Percentiles rank a stretch among this genome's conserved stretches.
These are phyloP conservation scores for Globisporangium cystogenes DNA, from an alignment of 352 stramenopile species.

Conservation along the genomic window DNA sequence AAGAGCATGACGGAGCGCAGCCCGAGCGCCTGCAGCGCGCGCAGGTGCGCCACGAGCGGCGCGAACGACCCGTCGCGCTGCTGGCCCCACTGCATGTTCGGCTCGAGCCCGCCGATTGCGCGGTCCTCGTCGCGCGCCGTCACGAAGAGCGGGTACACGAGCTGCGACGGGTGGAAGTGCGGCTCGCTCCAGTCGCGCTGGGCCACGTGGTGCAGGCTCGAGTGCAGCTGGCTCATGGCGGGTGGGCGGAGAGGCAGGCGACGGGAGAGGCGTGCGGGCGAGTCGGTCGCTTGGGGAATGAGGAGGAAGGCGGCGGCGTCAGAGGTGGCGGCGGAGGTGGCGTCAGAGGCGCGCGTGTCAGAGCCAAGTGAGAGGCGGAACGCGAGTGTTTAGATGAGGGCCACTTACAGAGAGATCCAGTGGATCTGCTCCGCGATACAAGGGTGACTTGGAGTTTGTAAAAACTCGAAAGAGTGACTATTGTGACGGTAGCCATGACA, in stretches of 20 bases:
- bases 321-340: no score
- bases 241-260: neutral
- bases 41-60: constrained; percentile 68
- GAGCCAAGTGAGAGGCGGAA: neutral
- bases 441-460: no score
- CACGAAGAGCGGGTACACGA: constrained; percentile 90
- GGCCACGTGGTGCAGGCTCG: constrained; percentile 73
- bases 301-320: neutral
- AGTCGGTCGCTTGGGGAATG: no score
- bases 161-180: constrained; percentile 83
- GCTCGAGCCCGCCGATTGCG: constrained; percentile 72
- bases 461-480: neutral
- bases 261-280: no score
- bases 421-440: no score
- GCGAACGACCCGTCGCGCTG: constrained; percentile 56
- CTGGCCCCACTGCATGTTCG: constrained; percentile 82
- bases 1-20: constrained; percentile 87
- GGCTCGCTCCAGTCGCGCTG: constrained; percentile 84
- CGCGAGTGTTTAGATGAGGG: neutral
- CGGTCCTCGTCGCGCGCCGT: constrained; percentile 65
- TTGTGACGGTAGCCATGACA: neutral
- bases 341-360: neutral
- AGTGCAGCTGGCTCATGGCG: constrained; percentile 46
- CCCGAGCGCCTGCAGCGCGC: constrained; percentile 63
- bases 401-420: no score